phyloP scores from a whole-genome alignment of 768 basidiomycete genomes.

The Tylopilus sp. region DNA sequence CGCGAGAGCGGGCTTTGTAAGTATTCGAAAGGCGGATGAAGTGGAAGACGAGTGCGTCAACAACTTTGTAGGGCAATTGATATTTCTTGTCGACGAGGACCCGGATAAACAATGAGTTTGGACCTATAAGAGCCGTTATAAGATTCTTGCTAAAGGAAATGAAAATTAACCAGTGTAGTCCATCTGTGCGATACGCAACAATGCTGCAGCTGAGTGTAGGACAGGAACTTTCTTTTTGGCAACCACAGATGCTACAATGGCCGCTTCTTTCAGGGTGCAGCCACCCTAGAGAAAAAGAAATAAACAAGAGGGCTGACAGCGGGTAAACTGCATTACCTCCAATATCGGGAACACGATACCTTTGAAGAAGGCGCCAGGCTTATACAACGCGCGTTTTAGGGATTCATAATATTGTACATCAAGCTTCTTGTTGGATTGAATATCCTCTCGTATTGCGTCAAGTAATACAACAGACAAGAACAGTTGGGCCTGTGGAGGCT shows the following conservation, averaged over 20 bases:
- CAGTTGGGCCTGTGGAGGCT: conserved; percentile 88
- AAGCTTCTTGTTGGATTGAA: conserved; percentile 80
- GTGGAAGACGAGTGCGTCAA: conserved; percentile 97
- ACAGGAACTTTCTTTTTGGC: conserved; percentile 91
- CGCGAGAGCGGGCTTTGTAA: conserved; percentile 68
- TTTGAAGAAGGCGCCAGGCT: conserved; percentile 98
- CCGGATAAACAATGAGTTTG: conserved; percentile 95
- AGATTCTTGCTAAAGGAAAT: neutral
- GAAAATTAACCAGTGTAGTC: conserved; percentile 76
- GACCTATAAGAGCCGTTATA: conserved; percentile 42
- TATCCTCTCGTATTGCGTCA: conserved; percentile 87
- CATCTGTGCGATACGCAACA: conserved; percentile 92
- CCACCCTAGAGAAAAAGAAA: conserved; percentile 47
- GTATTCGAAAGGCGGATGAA: conserved; percentile 95
- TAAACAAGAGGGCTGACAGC: conserved; percentile 28
- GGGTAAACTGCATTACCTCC: conserved; percentile 55
- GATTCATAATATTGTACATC: conserved; percentile 93
- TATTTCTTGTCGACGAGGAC: conserved; percentile 97
- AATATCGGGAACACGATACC: conserved; percentile 94
- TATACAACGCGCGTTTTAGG: conserved; percentile 90
- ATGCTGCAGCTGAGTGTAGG: conserved; percentile 93
- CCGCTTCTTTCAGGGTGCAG: conserved; percentile 91
- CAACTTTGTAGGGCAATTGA: conserved; percentile 95
- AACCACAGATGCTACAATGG: conserved; percentile 89
- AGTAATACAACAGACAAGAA: conserved; percentile 91